Evolutionary conservation across 139 green algal species (phyloP).

Genomic region (Medakamo hakoo): DNA sequence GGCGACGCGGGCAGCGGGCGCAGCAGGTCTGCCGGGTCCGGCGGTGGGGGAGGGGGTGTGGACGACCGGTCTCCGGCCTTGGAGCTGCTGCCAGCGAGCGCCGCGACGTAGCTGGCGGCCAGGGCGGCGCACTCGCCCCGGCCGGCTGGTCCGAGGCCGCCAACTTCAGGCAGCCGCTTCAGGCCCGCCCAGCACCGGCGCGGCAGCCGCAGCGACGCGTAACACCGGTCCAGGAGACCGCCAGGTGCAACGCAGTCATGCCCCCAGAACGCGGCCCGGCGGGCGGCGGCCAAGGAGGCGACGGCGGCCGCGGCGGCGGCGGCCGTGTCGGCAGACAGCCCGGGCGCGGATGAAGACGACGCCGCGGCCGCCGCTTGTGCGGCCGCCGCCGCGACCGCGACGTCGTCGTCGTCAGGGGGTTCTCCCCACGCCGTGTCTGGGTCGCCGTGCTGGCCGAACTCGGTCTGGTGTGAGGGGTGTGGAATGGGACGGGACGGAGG

Average conservation of each 20-base stretch:
- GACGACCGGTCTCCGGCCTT: neutral
- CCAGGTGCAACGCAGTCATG: constrained; percentile 30
- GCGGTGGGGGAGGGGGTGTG: neutral
- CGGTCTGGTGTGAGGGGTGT: neutral
- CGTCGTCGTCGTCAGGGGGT: neutral
- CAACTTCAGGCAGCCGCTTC: constrained; percentile 20
- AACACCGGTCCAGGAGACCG: constrained; percentile 30
- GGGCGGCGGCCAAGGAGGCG: constrained; percentile 2
- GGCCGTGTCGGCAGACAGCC: too few relatives aligned
- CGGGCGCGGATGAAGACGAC: too few relatives aligned
- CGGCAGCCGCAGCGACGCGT: constrained; percentile 21
- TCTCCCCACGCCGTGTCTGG: neutral
- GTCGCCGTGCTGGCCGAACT: neutral
- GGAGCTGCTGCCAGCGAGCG: neutral
- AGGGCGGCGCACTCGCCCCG: neutral
- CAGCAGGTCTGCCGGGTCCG: too few relatives aligned
- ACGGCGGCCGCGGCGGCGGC: neutral
- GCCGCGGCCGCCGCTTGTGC: too few relatives aligned
- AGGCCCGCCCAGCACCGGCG: constrained; percentile 13
- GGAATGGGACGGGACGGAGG: too few relatives aligned
- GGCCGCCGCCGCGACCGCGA: neutral
- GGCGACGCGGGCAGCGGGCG: too few relatives aligned
- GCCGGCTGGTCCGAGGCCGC: neutral
- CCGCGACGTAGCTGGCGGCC: neutral
- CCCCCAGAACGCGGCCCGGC: constrained; percentile 41